These are phyloP conservation scores for Suillus occidentalis DNA, from an alignment of 768 basidiomycete genomes.

Conservation along the genomic window DNA sequence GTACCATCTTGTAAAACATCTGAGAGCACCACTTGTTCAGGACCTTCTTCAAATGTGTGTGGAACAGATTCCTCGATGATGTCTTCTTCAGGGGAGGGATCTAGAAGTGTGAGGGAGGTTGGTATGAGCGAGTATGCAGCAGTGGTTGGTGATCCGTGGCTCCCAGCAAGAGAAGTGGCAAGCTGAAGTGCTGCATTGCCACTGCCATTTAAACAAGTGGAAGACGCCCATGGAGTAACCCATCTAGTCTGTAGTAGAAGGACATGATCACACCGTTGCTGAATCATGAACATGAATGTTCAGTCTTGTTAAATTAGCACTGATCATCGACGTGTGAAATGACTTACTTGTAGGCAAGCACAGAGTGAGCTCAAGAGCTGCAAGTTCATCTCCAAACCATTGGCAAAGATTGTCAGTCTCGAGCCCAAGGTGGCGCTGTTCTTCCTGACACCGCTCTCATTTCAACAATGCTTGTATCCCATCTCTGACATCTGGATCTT, in stretches of 20 bases:
- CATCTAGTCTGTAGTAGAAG: slow-evolving; percentile 20
- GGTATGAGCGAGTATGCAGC: slow-evolving; percentile 2
- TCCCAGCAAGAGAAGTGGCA: neutral
- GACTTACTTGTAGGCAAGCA: slow-evolving; percentile 13
- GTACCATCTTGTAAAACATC: neutral
- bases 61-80: neutral
- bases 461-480: slow-evolving; percentile 34
- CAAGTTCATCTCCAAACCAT: slow-evolving; percentile 35
- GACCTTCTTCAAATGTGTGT: neutral
- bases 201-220: slow-evolving; percentile 10
- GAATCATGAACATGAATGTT: neutral
- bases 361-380: slow-evolving; percentile 20
- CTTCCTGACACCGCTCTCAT: slow-evolving; percentile 31
- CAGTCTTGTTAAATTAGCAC: neutral
- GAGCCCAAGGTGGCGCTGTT: slow-evolving; percentile 20
- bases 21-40: neutral
- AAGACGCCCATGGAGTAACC: slow-evolving; percentile 19
- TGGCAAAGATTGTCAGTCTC: slow-evolving; percentile 37
- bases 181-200: slow-evolving; percentile 9
- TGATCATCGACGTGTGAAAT: neutral
- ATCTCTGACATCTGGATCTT: slow-evolving; percentile 28
- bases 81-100: neutral
- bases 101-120: neutral
- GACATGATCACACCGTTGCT: slow-evolving; percentile 9
- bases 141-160: neutral